These are phyloP conservation scores for Aspergillus bridgeri DNA, from an alignment of 495 filamentous ascomycete genomes.

Conservation along the genomic window DNA sequence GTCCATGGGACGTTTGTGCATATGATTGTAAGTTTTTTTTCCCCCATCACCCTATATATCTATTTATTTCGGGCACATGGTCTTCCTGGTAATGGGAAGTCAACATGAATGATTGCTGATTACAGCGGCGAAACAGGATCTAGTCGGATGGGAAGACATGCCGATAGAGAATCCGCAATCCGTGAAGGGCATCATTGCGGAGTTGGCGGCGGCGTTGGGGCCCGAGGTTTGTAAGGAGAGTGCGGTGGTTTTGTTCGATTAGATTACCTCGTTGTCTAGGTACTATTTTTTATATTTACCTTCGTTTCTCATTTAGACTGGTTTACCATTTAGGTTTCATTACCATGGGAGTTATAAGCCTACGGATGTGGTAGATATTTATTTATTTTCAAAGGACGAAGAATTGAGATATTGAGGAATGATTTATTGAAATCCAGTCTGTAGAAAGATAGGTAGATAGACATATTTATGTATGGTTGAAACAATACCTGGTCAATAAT, in stretches of 20 bases:
- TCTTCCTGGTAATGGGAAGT: too few relatives aligned
- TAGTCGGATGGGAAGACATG: slow-evolving; percentile 65
- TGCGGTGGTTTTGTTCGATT: slow-evolving; percentile 44
- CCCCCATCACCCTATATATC: background rate
- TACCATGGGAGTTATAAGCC: background rate
- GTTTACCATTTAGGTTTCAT: too few relatives aligned
- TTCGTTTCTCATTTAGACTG: too few relatives aligned
- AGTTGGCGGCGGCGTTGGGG: slow-evolving; percentile 75
- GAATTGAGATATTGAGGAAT: background rate
- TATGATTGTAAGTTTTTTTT: slow-evolving; percentile 36
- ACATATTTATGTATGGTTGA: too few relatives aligned
- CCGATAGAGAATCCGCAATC: slow-evolving; percentile 46
- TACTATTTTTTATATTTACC: too few relatives aligned
- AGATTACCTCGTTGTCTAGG: background rate
- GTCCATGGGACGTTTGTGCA: slow-evolving; percentile 40
- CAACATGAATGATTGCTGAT: too few relatives aligned
- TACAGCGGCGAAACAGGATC: slow-evolving; percentile 51
- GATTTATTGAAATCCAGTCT: background rate
- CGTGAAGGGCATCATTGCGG: slow-evolving; percentile 66
- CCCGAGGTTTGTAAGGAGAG: slow-evolving; percentile 57
- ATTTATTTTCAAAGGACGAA: too few relatives aligned
- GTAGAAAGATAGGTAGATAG: too few relatives aligned
- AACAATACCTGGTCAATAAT: too few relatives aligned
- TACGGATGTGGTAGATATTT: background rate
- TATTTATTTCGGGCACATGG: too few relatives aligned